Conservation (phyloP, 2,329 filamentous ascomycete genomes). For the Arthrobotrys entomopaga region DNA sequence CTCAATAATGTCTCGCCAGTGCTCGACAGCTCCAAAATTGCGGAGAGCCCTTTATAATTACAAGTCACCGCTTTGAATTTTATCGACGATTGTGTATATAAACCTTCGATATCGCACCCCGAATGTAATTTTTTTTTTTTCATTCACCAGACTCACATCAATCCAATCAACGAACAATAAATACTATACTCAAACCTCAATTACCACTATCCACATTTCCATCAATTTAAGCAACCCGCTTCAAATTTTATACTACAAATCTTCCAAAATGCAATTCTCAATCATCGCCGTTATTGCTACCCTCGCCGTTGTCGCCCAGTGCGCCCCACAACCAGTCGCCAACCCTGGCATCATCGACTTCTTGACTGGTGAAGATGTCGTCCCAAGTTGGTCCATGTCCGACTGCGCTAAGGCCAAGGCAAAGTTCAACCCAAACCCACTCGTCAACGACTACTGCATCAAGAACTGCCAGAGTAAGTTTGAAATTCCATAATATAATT, state of each 20-base stretch:
- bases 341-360: slow-evolving; percentile 18
- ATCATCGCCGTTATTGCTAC: slow-evolving; percentile 20
- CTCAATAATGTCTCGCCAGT: background rate
- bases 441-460: slow-evolving; percentile 26
- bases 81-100: no score
- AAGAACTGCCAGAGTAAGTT: slow-evolving; percentile 36
- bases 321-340: slow-evolving; percentile 18
- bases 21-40: background rate
- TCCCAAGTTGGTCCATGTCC: slow-evolving; percentile 19
- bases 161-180: background rate
- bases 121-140: no score
- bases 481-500: background rate
- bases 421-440: slow-evolving; percentile 10
- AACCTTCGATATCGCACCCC: no score
- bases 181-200: background rate
- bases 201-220: background rate
- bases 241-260: slow-evolving; percentile 1
- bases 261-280: slow-evolving; percentile 28
- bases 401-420: slow-evolving; percentile 9
- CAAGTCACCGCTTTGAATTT: no score
- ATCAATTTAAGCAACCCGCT: background rate
- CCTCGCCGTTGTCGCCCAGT: slow-evolving; percentile 23
- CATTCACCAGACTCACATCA: background rate
- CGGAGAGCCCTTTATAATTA: background rate
- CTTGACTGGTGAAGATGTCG: slow-evolving; percentile 25